These are phyloP conservation scores for Podaxis carcinomalis DNA, from an alignment of 768 basidiomycete genomes.

Conservation along the genomic window DNA sequence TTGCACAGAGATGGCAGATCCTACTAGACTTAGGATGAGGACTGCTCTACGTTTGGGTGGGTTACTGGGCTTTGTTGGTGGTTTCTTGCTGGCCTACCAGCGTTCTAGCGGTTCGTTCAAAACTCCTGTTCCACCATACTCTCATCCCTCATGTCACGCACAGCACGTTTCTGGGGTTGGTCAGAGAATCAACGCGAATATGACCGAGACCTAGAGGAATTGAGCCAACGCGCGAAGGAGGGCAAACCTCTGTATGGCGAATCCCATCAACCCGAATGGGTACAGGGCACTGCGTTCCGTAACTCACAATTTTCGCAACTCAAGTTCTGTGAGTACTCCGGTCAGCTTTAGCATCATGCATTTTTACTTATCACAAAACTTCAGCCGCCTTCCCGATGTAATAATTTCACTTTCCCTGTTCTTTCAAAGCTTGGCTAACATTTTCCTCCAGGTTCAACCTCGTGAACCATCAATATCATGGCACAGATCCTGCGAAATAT, in stretches of 20 bases:
- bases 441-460: constrained; percentile 77
- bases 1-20: constrained; percentile 46
- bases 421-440: background rate
- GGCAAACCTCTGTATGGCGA: constrained; percentile 87
- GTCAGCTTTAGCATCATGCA: constrained; percentile 5
- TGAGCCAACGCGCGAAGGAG: constrained; percentile 66
- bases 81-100: constrained; percentile 93
- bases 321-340: constrained; percentile 70
- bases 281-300: constrained; percentile 80
- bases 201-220: constrained; percentile 70
- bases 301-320: constrained; percentile 94
- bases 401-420: background rate
- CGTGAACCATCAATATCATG: constrained; percentile 87
- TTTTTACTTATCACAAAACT: constrained; percentile 13
- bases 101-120: constrained; percentile 71
- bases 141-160: constrained; percentile 9
- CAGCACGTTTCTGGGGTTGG: constrained; percentile 97
- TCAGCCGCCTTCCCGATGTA: constrained; percentile 48
- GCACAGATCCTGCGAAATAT: constrained; percentile 82
- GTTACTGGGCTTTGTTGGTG: constrained; percentile 80
- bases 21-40: constrained; percentile 31
- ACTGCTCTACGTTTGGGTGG: constrained; percentile 51
- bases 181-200: constrained; percentile 83
- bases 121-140: constrained; percentile 5
- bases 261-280: constrained; percentile 77